Conservation (phyloP, 257 asterid genomes). For the Nicotiana paniculata region DNA sequence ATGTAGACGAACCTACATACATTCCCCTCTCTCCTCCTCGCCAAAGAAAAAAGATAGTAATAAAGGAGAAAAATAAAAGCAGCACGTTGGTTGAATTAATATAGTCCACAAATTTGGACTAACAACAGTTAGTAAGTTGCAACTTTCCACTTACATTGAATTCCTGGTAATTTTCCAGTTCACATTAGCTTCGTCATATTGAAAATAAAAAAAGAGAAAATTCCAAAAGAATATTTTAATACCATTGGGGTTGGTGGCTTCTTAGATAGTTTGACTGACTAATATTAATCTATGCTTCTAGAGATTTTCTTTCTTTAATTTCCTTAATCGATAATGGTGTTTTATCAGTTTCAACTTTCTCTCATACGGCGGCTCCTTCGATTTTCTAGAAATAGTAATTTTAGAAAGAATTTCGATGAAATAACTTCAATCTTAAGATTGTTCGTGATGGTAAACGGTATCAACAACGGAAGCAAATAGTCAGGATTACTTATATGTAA, state of each 20-base stretch:
- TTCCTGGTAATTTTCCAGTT: background rate
- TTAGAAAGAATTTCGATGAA: background rate
- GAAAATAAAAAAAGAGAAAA: background rate
- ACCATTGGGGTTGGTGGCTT: background rate
- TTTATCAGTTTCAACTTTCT: background rate
- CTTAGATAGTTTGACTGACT: background rate
- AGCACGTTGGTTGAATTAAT: background rate
- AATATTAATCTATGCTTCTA: background rate
- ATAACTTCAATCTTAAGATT: background rate
- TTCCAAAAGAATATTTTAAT: background rate
- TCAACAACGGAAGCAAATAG: too few relatives aligned
- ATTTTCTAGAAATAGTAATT: background rate
- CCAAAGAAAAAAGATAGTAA: background rate
- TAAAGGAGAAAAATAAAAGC: background rate
- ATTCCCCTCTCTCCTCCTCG: background rate
- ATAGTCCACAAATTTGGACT: slow-evolving; percentile 1
- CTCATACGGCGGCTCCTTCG: too few relatives aligned
- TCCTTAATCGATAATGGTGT: background rate
- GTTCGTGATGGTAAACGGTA: background rate
- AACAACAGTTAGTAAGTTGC: background rate
- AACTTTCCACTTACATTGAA: slow-evolving; percentile 5
- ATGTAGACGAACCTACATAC: background rate
- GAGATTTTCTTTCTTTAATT: background rate
- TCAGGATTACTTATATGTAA: too few relatives aligned
- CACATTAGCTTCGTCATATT: background rate